These are phyloP conservation scores for Aspergillus hortae DNA, from an alignment of 2,329 filamentous ascomycete species.

Conservation along the genomic window DNA sequence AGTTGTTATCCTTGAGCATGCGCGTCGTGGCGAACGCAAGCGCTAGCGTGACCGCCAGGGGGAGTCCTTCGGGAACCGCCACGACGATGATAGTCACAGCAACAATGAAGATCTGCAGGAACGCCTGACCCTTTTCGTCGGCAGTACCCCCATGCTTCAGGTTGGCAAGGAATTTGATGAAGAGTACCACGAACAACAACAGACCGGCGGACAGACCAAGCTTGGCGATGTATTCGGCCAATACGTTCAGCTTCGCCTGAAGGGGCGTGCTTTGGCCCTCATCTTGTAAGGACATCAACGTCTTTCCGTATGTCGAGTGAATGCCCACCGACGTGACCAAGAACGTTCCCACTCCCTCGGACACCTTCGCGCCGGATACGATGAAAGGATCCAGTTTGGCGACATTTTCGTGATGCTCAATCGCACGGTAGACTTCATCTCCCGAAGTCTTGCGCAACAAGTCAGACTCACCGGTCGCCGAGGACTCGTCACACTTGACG, in stretches of 20 bases:
- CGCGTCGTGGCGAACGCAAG: conserved; percentile 61
- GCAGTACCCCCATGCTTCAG: conserved; percentile 50
- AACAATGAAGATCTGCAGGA: conserved; percentile 57
- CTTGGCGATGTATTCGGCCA: conserved; percentile 79
- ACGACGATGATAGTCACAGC: conserved; percentile 59
- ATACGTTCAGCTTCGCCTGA: conserved; percentile 71
- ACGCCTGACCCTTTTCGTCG: conserved; percentile 55
- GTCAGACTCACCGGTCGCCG: conserved; percentile 72
- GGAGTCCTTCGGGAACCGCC: conserved; percentile 58
- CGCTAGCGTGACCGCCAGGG: conserved; percentile 59
- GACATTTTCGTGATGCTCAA: conserved; percentile 57
- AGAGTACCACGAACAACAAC: conserved; percentile 71
- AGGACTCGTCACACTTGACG: conserved; percentile 69
- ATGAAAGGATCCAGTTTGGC: conserved; percentile 76
- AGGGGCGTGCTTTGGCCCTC: conserved; percentile 74
- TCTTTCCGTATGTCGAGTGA: conserved; percentile 72
- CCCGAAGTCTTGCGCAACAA: conserved; percentile 64
- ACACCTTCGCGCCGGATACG: conserved; percentile 72
- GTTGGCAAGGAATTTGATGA: conserved; percentile 71
- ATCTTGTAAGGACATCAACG: conserved; percentile 72
- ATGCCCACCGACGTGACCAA: conserved; percentile 71
- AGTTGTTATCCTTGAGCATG: conserved; percentile 62
- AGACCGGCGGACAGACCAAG: conserved; percentile 68
- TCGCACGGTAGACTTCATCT: conserved; percentile 61
- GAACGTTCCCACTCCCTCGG: conserved; percentile 71